These are phyloP conservation scores for Albifimbria verrucaria DNA, from an alignment of 2,329 filamentous ascomycete species.

Conservation along the genomic window DNA sequence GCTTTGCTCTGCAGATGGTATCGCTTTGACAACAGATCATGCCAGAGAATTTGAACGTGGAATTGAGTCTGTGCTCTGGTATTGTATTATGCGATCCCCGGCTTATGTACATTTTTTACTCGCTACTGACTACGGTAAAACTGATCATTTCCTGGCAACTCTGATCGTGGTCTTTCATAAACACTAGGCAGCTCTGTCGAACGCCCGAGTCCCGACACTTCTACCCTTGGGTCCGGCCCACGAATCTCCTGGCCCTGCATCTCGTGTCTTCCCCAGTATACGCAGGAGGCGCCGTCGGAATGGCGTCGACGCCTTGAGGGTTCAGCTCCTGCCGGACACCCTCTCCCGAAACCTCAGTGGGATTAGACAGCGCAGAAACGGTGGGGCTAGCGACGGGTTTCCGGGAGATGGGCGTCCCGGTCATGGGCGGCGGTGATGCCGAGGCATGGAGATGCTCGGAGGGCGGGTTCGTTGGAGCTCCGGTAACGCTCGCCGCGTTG, in stretches of 20 bases:
- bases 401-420: slow-evolving; percentile 8
- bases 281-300: slow-evolving; percentile 13
- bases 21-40: too few species aligned
- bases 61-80: too few species aligned
- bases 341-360: slow-evolving; percentile 14
- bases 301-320: slow-evolving; percentile 11
- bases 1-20: too few species aligned
- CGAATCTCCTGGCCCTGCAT: slow-evolving; percentile 19
- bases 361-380: slow-evolving; percentile 14
- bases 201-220: slow-evolving; percentile 14
- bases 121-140: not conserved
- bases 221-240: slow-evolving; percentile 9
- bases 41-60: too few species aligned
- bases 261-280: slow-evolving; percentile 17
- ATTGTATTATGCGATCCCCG: too few species aligned
- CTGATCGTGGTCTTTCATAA: not conserved
- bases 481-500: not conserved
- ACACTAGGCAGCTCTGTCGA: slow-evolving; percentile 12
- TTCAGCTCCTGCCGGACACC: slow-evolving; percentile 12
- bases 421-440: slow-evolving; percentile 4
- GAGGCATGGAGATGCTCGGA: not conserved
- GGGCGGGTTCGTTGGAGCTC: not conserved
- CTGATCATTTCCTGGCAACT: not conserved
- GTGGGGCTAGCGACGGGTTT: slow-evolving; percentile 16
- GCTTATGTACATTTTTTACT: not conserved